Conservation (phyloP, 495 filamentous ascomycete species). For the Hypoxylon intermedium region DNA sequence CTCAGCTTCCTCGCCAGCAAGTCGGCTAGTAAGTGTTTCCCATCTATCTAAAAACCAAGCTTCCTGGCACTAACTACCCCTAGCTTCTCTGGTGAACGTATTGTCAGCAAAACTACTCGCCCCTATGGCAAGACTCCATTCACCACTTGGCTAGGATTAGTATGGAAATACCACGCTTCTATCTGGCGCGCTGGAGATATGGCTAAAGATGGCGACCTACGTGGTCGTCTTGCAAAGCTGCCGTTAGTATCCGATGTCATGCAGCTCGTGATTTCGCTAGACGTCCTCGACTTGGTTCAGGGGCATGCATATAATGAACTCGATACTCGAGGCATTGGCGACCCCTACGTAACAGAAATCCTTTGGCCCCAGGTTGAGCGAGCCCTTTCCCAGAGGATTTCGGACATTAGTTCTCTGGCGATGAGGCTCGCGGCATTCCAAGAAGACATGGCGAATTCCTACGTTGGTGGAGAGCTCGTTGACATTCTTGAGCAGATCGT, state of each 20-base stretch:
- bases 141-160: conserved; percentile 18
- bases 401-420: conserved; percentile 20
- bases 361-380: conserved; percentile 61
- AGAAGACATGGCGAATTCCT: conserved; percentile 33
- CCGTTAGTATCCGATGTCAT: conserved; percentile 18
- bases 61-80: not conserved
- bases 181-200: conserved; percentile 24
- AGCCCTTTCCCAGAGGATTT: conserved; percentile 44
- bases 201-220: conserved; percentile 20
- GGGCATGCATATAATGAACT: conserved; percentile 14
- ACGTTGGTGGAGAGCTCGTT: conserved; percentile 33
- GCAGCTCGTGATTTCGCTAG: conserved; percentile 28
- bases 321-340: conserved; percentile 24
- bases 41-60: not conserved
- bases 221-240: conserved; percentile 12
- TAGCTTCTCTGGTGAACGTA: conserved; percentile 20
- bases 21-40: conserved; percentile 36
- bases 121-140: conserved; percentile 30
- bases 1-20: conserved; percentile 25
- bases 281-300: conserved; percentile 15
- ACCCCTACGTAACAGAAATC: conserved; percentile 28
- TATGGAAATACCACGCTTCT: conserved; percentile 32
- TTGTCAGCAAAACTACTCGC: conserved; percentile 15
- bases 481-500: conserved; percentile 34
- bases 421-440: conserved; percentile 29